Base-by-base conservation (phyloP, 2,329 filamentous ascomycete genomes). In the Keithomyces neogunnii region DNA sequence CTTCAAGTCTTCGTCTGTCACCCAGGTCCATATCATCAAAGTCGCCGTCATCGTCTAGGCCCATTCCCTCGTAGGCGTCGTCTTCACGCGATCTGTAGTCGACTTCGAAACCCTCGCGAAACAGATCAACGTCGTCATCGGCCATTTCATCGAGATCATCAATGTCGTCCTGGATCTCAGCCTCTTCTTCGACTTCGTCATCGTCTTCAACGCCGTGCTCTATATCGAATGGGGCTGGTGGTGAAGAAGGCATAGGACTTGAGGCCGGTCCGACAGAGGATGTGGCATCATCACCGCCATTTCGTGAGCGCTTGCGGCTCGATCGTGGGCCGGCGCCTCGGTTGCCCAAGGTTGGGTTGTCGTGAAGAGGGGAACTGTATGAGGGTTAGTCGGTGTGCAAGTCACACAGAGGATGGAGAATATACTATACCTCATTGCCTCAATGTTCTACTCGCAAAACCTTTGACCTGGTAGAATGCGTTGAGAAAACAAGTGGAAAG, bases 311-410 rank as follows among this genome's bases (percentile, higher is more conserved):
- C 64, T 83, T 82, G 59, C 79, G 76, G 62, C 66, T 76, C 45
- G 70, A 67, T 50, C 74, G 70, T 46, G 73, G 67, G 43, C 71
- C 75, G 30, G 78, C 67, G 49, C 89, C 88, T 59, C 89, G 83
- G 70, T 95, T 96, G 61, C 85, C 89, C 57, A 90, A 91, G 54
- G 85, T 83, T 76, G 88, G 86, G 71, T 84, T 89, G 60, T 84
- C 78, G 69, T 86, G 84, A 55, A 95, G 78, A 66, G 91, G 90
- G 67, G 89, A 95, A 75, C 88, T 95, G 56, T 61, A 40, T 28
- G 42, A 45, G n/a, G 50, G 10, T 30, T 44, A 44, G 40, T 30
- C 26, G 30, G 11, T 30, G 5, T 30, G 35, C 13, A 13, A 32
- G 11, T 7, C 39, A 19, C 11, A 35, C n/a, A 4, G 9, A 39